Conservation (phyloP, 768 basidiomycete species). For the Pisolithus albus region DNA sequence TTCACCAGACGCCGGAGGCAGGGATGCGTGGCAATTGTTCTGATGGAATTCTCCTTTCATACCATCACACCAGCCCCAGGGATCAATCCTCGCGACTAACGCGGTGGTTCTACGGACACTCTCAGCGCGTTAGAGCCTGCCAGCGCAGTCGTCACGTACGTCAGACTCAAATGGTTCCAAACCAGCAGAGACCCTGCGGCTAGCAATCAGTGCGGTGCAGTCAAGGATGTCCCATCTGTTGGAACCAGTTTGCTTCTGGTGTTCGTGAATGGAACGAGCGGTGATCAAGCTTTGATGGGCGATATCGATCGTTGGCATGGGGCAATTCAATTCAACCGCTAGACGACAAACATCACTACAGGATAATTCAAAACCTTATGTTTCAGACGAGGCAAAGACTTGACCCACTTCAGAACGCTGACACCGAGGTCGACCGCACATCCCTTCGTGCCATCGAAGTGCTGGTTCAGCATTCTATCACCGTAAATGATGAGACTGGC, state of each 20-base stretch:
- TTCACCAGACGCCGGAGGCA: too few relatives aligned
- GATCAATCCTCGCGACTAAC: too few relatives aligned
- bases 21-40: too few relatives aligned
- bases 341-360: conserved; percentile 61
- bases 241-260: conserved; percentile 38
- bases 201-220: conserved; percentile 79
- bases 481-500: conserved; percentile 50
- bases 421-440: conserved; percentile 78
- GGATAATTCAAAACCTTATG: background rate
- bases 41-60: too few relatives aligned
- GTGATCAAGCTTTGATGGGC: conserved; percentile 77
- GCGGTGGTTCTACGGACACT: too few relatives aligned
- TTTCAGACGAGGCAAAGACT: background rate
- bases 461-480: conserved; percentile 57
- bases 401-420: conserved; percentile 59
- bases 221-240: conserved; percentile 57
- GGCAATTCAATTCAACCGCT: conserved; percentile 55
- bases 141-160: conserved; percentile 14
- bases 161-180: conserved; percentile 38
- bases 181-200: conserved; percentile 69
- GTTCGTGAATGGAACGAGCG: conserved; percentile 63
- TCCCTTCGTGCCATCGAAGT: conserved; percentile 61
- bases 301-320: conserved; percentile 65
- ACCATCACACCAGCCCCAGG: too few relatives aligned
- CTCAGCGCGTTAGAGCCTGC: too few relatives aligned